phyloP scores from a whole-genome alignment of 176 grass and related monocot genomes.

The Musa troglodytarum region DNA sequence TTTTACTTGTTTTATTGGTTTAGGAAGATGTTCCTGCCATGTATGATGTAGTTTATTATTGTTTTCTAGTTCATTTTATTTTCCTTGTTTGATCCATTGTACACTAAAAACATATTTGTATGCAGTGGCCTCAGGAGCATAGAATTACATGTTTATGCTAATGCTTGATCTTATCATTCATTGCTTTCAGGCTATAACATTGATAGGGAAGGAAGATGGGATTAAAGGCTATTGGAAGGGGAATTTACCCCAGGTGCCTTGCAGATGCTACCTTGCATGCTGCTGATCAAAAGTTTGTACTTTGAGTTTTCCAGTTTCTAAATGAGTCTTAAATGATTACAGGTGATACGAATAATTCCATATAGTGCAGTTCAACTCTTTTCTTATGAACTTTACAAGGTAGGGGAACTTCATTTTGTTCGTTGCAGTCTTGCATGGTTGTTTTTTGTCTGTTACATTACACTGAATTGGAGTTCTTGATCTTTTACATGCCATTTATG shows the following conservation, averaged over 20 bases:
- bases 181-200: conserved; percentile 53
- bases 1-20: neutral
- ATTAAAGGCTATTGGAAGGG: conserved; percentile 95
- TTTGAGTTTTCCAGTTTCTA: conserved; percentile 20
- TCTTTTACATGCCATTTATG: conserved; percentile 12
- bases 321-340: conserved; percentile 22
- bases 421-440: neutral
- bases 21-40: neutral
- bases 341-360: conserved; percentile 91
- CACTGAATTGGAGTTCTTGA: neutral
- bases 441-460: neutral
- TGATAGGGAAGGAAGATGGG: conserved; percentile 75
- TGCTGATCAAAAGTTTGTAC: conserved; percentile 6
- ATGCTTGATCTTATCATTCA: neutral
- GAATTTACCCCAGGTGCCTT: conserved; percentile 81
- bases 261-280: conserved; percentile 16
- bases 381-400: conserved; percentile 99
- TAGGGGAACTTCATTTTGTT: neutral
- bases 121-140: too few relatives aligned
- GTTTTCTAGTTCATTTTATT: neutral
- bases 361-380: conserved; percentile 93
- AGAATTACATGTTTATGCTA: neutral
- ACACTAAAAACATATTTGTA: too few relatives aligned
- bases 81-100: neutral
- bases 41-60: neutral